Base-by-base conservation (phyloP, 2,329 filamentous ascomycete species). In the Microsporum audouinii region DNA sequence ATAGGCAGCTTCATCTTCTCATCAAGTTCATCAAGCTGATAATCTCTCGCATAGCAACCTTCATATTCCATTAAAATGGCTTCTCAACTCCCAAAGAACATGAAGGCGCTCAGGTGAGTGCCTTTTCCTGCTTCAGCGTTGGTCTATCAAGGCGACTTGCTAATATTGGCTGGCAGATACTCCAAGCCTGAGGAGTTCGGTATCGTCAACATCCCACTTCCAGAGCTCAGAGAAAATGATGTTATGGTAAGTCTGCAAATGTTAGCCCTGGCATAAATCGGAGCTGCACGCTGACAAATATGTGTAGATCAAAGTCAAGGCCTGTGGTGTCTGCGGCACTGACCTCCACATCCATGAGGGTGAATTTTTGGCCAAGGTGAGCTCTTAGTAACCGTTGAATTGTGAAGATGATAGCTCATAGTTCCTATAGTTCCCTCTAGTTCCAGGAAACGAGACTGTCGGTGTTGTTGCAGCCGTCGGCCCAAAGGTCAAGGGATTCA, bases 371-470 rank as follows among this genome's bases (percentile, higher is more conserved):
- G 78, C 78, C 68, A 79, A 79, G 73, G 77, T 79, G 72, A 63
- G 73, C 53, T 53, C 14, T 43, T 23, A 43, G 5, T 17, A 1
- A 17, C 23, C 17, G 36, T 57, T 7, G 5, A 14, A 23, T 7
- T 31, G 6, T 10, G 10, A 23, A 17, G 8, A 31, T 14, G 41
- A 29, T 41, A 12, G 36, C 27, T 23, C 3, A 31, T n/a, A 29
- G 23, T 43, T 29, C 27, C 55, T 41, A 17, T 62, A 84, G 75
- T 87, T 87, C 69, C 84, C 84, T 58, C 75, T 87, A 62, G 84
- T 87, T 67, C 84, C 84, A 62, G 84, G 85, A 57, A 85, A 88
- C 67, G 85, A 88, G 71, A 86, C 85, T 39, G 82, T 86, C 45
- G 85, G 85, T 66, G 80, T 84, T 39, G 78, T 88, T 60, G 85